Conservation (phyloP, 73 alveolate species). For the Paramecium caudatum region DNA sequence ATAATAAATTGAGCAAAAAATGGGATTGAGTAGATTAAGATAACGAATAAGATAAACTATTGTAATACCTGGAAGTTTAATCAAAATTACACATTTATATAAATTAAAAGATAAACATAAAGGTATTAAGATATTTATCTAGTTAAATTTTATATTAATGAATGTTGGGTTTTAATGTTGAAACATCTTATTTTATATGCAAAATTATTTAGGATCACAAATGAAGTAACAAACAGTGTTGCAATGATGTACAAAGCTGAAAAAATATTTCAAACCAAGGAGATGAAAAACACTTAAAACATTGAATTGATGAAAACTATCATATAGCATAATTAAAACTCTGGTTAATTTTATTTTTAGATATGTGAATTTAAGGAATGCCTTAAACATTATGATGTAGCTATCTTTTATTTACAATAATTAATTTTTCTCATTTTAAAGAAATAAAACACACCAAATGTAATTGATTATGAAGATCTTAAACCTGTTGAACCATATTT, state of each 20-base stretch:
- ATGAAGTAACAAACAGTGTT: background rate
- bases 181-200: slow-evolving; percentile 13
- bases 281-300: background rate
- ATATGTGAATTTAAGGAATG: slow-evolving; percentile 30
- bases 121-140: background rate
- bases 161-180: background rate
- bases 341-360: slow-evolving; percentile 5
- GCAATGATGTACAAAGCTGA: slow-evolving; percentile 6
- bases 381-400: background rate
- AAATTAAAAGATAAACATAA: background rate
- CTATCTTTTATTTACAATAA: background rate
- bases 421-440: background rate
- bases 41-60: slow-evolving; percentile 22
- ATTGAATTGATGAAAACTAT: slow-evolving; percentile 1
- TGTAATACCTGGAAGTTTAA: slow-evolving; percentile 4
- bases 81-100: background rate
- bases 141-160: slow-evolving; percentile 42
- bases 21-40: slow-evolving; percentile 19
- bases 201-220: background rate
- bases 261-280: background rate
- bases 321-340: background rate
- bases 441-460: slow-evolving; percentile 14
- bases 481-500: background rate
- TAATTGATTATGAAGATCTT: slow-evolving; percentile 15
- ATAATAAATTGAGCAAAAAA: background rate